Percentiles rank a stretch among this genome's conserved stretches.
Conservation (phyloP, 768 basidiomycete genomes). For the Auriscalpium microsporum region DNA sequence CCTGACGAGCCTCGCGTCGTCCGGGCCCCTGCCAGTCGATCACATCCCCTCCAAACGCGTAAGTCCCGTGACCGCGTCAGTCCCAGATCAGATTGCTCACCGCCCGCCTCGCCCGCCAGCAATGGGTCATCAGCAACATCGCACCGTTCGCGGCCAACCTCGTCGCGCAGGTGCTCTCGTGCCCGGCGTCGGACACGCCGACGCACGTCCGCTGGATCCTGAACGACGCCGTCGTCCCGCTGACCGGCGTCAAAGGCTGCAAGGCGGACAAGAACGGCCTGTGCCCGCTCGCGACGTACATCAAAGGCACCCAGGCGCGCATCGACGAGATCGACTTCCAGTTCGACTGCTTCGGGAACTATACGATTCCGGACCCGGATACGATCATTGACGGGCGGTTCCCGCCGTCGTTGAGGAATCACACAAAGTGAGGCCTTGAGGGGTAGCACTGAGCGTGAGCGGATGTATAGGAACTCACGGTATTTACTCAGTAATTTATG, state of each 20-base stretch:
- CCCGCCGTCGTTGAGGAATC: conserved; percentile 1
- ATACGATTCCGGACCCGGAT: conserved; percentile 34
- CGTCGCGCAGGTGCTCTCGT: conserved; percentile 37
- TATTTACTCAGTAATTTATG: no score
- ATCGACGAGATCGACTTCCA: conserved; percentile 33
- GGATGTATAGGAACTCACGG: no score
- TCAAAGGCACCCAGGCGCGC: conserved; percentile 28
- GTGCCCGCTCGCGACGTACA: conserved; percentile 33
- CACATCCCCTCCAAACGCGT: conserved; percentile 28
- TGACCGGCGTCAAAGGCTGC: conserved; percentile 37
- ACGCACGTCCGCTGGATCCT: conserved; percentile 36
- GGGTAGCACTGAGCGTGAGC: no score
- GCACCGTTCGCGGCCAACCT: conserved; percentile 42
- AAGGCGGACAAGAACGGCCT: conserved; percentile 31
- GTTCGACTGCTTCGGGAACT: conserved; percentile 38
- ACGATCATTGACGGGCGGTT: conserved; percentile 29
- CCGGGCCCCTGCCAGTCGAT: conserved; percentile 32
- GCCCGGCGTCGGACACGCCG: conserved; percentile 20
- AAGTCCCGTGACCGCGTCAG: background rate
- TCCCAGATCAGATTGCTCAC: background rate
- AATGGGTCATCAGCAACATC: conserved; percentile 33
- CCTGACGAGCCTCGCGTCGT: conserved; percentile 32
- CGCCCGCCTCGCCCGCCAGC: background rate
- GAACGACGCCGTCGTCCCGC: conserved; percentile 42
- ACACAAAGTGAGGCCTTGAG: background rate